Evolutionary conservation across 2,329 filamentous ascomycete genomes (phyloP).

Genomic region (Alternaria brassicae): DNA sequence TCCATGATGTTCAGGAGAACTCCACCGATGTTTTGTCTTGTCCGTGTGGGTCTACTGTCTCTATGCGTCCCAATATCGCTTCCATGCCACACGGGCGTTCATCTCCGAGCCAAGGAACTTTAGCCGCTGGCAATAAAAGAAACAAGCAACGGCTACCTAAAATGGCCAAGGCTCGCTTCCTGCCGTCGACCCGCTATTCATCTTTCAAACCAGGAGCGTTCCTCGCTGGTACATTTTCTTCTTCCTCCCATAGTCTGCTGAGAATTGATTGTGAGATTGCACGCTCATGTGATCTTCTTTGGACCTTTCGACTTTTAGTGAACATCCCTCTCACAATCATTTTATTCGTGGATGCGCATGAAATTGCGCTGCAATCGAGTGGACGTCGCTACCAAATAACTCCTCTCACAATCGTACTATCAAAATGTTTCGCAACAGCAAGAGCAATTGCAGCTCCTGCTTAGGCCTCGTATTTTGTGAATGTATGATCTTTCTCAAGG

Average conservation of each 20-base stretch:
- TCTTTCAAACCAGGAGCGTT: neutral
- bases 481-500: neutral
- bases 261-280: neutral
- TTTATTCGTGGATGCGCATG: too few relatives aligned
- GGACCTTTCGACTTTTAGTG: neutral
- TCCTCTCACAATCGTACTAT: neutral
- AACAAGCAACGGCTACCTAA: slow-evolving; percentile 4
- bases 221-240: neutral
- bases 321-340: neutral
- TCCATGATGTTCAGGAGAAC: neutral
- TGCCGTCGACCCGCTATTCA: slow-evolving; percentile 2
- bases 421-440: neutral
- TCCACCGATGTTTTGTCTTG: slow-evolving; percentile 2
- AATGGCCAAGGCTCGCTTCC: slow-evolving; percentile 1
- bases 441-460: neutral
- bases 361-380: too few relatives aligned
- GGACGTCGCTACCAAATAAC: too few relatives aligned
- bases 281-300: neutral
- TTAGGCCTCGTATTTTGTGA: neutral
- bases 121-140: neutral
- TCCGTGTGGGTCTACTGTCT: neutral
- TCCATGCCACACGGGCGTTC: neutral
- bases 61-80: neutral
- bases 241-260: neutral
- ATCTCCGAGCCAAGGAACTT: slow-evolving; percentile 1